phyloP scores from a whole-genome alignment of 2,329 filamentous ascomycete genomes.

The Epichloe hybrida region DNA sequence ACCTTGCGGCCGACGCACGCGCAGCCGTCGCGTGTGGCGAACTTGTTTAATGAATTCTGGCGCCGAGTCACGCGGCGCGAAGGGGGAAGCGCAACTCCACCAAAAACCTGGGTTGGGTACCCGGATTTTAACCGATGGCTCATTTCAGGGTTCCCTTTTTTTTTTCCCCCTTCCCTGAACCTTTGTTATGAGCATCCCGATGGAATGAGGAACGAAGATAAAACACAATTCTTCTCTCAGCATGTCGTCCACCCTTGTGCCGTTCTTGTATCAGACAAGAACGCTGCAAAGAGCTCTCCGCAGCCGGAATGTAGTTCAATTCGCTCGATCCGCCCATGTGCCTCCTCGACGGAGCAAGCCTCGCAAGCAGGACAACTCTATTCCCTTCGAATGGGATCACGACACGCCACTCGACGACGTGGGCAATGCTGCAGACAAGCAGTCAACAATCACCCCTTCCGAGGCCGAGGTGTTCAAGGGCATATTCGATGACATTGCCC shows the following conservation, averaged over 20 bases:
- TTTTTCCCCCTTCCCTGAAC: not conserved
- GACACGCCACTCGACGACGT: constrained; percentile 10
- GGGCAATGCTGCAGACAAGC: constrained; percentile 10
- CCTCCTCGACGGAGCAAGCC: constrained; percentile 4
- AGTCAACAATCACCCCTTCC: constrained; percentile 41
- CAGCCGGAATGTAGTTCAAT: constrained; percentile 11
- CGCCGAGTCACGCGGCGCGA: constrained; percentile 9
- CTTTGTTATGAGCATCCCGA: not conserved
- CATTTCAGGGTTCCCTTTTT: not conserved
- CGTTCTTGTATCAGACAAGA: constrained; percentile 61
- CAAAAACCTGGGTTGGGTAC: too few relatives aligned
- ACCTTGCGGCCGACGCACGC: not conserved
- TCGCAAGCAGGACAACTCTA: constrained; percentile 20
- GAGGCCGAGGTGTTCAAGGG: constrained; percentile 47
- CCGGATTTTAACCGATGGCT: not conserved
- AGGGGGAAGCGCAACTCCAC: not conserved
- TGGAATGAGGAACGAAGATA: not conserved
- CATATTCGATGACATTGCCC: constrained; percentile 34
- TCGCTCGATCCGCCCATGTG: constrained; percentile 11
- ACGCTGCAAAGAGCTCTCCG: constrained; percentile 31
- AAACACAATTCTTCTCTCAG: constrained; percentile 1
- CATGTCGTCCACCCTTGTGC: constrained; percentile 40
- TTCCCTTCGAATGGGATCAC: constrained; percentile 39
- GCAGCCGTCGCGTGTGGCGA: not conserved
- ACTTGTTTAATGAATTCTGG: constrained; percentile 5